Conservation (phyloP, 305 asterid species). For the Fraxinus sp. region DNA sequence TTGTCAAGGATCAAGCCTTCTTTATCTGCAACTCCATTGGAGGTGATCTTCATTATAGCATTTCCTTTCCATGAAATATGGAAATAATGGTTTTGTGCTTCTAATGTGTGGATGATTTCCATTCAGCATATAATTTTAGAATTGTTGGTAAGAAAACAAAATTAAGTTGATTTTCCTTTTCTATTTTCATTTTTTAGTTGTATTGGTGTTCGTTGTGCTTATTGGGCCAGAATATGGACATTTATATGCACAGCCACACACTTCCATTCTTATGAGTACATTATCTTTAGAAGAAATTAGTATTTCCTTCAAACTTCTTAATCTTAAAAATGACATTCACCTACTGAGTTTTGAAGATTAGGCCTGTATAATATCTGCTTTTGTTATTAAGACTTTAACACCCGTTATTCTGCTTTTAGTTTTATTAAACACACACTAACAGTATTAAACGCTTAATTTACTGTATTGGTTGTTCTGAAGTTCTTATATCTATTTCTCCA, state of each 20-base stretch:
- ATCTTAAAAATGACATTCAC: neutral
- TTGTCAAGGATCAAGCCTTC: slow-evolving; percentile 67
- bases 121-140: neutral
- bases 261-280: neutral
- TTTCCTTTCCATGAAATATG: slow-evolving; percentile 9
- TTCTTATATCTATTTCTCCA: neutral
- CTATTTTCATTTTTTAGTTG: neutral
- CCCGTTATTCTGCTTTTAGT: neutral
- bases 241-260: neutral
- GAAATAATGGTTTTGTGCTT: neutral
- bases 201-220: neutral
- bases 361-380: neutral
- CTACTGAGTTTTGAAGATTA: neutral
- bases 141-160: neutral
- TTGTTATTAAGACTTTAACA: neutral
- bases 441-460: neutral
- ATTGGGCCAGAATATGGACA: neutral
- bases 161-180: neutral
- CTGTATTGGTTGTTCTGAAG: neutral
- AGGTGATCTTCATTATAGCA: slow-evolving; percentile 47
- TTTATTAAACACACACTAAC: neutral
- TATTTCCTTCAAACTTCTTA: neutral
- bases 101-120: neutral
- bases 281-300: neutral
- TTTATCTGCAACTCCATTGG: slow-evolving; percentile 93